Conservation (phyloP, 306 rosid genomes). For the Sechiopsis laciniata region DNA sequence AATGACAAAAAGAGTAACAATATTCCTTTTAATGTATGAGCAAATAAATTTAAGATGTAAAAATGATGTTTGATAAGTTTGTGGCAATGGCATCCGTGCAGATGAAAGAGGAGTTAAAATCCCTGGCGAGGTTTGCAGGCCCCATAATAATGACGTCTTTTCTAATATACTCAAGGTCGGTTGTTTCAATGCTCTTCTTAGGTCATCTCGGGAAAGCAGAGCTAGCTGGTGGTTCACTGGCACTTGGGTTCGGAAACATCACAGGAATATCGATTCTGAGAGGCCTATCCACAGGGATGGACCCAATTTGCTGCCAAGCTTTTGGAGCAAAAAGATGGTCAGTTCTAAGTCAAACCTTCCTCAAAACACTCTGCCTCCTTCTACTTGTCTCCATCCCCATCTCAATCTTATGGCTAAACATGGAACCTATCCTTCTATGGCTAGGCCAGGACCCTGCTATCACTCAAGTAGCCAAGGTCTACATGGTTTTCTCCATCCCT, state of each 20-base stretch:
- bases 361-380: conserved; percentile 61
- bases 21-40: neutral
- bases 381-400: conserved; percentile 65
- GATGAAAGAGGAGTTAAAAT: conserved; percentile 60
- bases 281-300: conserved; percentile 77
- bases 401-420: conserved; percentile 58
- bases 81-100: conserved; percentile 33
- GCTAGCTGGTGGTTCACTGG: conserved; percentile 82
- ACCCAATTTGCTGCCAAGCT: conserved; percentile 93
- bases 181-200: conserved; percentile 68
- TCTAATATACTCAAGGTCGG: conserved; percentile 61
- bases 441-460: conserved; percentile 80
- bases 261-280: conserved; percentile 67
- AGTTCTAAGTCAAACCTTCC: conserved; percentile 60
- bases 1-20: neutral
- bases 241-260: conserved; percentile 73
- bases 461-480: conserved; percentile 61
- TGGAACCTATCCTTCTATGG: conserved; percentile 51
- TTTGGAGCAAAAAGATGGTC: conserved; percentile 69
- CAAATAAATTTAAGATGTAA: neutral
- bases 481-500: conserved; percentile 67
- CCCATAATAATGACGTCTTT: conserved; percentile 60
- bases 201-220: conserved; percentile 75
- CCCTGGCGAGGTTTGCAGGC: conserved; percentile 45
- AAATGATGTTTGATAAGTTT: conserved; percentile 6